phyloP scores from a whole-genome alignment of 805 yeast species.

The Kregervanrija delftensis region DNA sequence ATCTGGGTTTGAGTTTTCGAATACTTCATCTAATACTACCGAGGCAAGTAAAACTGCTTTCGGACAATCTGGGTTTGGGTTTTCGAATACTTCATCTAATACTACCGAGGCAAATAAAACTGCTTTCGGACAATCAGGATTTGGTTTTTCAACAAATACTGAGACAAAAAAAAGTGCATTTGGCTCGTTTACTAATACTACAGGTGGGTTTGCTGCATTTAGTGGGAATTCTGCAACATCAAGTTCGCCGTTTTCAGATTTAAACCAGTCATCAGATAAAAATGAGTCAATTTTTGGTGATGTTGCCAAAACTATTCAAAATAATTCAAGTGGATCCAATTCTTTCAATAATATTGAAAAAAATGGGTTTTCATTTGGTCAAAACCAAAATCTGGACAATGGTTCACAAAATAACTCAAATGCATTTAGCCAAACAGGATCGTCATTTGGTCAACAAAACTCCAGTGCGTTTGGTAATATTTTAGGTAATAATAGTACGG shows the following conservation, averaged over 20 bases:
- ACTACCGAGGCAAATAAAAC: not conserved
- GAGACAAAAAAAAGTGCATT: conserved; percentile 1
- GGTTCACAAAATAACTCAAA: too few relatives aligned
- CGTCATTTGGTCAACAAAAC: not conserved
- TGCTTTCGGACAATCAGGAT: conserved; percentile 11
- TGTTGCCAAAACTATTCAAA: too few relatives aligned
- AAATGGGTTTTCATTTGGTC: too few relatives aligned
- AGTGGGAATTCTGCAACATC: not conserved
- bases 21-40: not conserved
- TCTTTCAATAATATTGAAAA: too few relatives aligned
- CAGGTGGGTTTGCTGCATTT: not conserved
- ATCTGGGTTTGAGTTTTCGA: conserved; percentile 9
- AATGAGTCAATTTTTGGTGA: too few relatives aligned
- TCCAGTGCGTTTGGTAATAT: not conserved
- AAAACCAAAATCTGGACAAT: too few relatives aligned
- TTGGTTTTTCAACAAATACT: conserved; percentile 11
- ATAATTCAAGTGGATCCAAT: too few relatives aligned
- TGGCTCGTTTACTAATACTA: conserved; percentile 6
- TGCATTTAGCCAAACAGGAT: too few relatives aligned
- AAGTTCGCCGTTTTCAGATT: not conserved
- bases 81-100: not conserved
- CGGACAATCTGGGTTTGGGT: conserved; percentile 2
- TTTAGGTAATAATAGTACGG: not conserved
- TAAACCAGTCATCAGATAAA: too few relatives aligned
- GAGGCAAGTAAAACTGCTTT: not conserved